Conservation (phyloP, 108 stramenopile species). For the Cyclotella kingstonii region DNA sequence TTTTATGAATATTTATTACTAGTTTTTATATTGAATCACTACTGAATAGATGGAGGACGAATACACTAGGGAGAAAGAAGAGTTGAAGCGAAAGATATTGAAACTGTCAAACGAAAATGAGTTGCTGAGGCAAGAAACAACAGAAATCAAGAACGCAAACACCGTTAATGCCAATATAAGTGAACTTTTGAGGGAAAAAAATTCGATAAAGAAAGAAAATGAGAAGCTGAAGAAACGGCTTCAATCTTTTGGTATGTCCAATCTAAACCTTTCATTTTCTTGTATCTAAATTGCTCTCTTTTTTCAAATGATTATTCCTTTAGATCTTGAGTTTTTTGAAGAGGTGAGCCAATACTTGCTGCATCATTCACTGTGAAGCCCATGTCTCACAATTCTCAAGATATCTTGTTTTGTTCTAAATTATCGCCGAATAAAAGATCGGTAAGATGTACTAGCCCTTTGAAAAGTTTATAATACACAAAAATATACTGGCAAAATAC, state of each 20-base stretch:
- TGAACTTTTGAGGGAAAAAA: neutral
- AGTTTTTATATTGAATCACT: neutral
- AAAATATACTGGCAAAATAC: no score
- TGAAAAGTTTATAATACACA: no score
- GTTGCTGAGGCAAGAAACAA: neutral
- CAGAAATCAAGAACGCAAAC: neutral
- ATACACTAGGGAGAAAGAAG: no score
- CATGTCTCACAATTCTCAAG: neutral
- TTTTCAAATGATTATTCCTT: neutral
- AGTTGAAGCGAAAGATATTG: neutral
- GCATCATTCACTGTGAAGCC: no score
- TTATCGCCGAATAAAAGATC: neutral
- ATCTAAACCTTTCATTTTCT: neutral
- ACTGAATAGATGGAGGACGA: neutral
- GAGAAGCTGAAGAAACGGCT: constrained; percentile 10
- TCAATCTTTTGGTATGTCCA: constrained; percentile 11
- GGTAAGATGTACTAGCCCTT: constrained; percentile 1
- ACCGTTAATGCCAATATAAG: no score
- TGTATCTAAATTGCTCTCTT: neutral
- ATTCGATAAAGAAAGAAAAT: constrained; percentile 17
- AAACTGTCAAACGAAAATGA: neutral
- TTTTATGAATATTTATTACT: neutral
- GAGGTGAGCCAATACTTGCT: constrained; percentile 9
- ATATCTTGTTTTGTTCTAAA: neutral
- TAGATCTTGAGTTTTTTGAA: constrained; percentile 39